phyloP scores from a whole-genome alignment of 2,329 filamentous ascomycete species.

The Paramyrothecium sp. region DNA sequence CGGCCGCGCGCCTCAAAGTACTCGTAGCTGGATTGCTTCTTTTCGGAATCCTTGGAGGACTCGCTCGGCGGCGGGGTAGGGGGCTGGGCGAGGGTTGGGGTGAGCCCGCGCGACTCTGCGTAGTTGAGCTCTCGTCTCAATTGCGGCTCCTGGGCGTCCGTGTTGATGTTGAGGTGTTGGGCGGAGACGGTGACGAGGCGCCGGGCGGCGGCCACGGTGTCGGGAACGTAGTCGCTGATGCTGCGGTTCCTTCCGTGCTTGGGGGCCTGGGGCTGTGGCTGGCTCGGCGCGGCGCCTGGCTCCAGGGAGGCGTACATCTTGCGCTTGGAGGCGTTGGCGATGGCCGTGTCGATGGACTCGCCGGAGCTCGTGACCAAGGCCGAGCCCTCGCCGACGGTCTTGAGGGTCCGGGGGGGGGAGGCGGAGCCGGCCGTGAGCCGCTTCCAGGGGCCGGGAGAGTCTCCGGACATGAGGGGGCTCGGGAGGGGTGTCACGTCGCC shows the following conservation, averaged over 20 bases:
- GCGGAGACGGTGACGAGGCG: constrained; percentile 74
- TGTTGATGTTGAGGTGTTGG: constrained; percentile 44
- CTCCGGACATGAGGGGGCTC: constrained; percentile 66
- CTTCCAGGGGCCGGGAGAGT: constrained; percentile 68
- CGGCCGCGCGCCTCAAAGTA: constrained; percentile 70
- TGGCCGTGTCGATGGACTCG: constrained; percentile 50
- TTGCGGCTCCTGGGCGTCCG: constrained; percentile 41
- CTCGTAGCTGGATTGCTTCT: constrained; percentile 47
- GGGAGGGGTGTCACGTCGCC: constrained; percentile 77
- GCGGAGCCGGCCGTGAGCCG: constrained; percentile 45
- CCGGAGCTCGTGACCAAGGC: constrained; percentile 49
- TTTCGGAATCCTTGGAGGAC: constrained; percentile 51
- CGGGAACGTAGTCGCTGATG: constrained; percentile 83
- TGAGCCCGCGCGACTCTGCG: constrained; percentile 74
- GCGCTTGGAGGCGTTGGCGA: constrained; percentile 53
- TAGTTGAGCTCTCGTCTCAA: constrained; percentile 77
- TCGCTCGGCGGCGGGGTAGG: constrained; percentile 84
- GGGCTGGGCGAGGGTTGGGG: constrained; percentile 55
- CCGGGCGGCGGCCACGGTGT: constrained; percentile 65
- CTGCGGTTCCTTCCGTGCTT: constrained; percentile 73
- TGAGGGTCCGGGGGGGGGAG: constrained; percentile 35
- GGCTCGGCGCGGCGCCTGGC: constrained; percentile 28
- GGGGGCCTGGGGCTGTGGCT: constrained; percentile 16
- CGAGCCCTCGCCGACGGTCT: constrained; percentile 27
- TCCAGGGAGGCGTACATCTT: constrained; percentile 47